A percentile compares a stretch with the other conserved stretches of the same genome.
phyloP scores from a whole-genome alignment of 1,284 basidiomycete species.

The Ceratobasidium sp. region DNA sequence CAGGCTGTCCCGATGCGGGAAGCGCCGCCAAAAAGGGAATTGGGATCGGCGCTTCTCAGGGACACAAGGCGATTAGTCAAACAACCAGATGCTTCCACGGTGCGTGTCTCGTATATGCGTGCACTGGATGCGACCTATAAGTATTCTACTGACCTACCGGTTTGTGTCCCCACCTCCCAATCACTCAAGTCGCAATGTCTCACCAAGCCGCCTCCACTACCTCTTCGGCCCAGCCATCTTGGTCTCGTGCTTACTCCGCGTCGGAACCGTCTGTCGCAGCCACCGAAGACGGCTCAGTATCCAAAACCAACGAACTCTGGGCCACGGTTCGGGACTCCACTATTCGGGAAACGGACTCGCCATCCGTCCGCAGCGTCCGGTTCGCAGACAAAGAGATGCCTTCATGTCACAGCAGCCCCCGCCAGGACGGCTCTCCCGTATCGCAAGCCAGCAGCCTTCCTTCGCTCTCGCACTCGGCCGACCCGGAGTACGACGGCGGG shows the following conservation, averaged over 20 bases:
- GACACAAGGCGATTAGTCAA: slow-evolving; percentile 24
- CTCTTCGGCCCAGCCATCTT: not conserved
- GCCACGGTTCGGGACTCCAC: not conserved
- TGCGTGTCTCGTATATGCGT: slow-evolving; percentile 10
- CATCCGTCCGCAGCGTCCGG: not conserved
- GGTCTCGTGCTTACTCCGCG: too few species aligned
- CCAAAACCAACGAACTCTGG: too few species aligned
- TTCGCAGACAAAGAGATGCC: not conserved
- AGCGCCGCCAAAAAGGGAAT: too few species aligned
- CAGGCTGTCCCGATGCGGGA: not conserved
- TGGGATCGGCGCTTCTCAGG: slow-evolving; percentile 19
- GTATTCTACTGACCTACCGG: not conserved
- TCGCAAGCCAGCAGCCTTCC: slow-evolving; percentile 9
- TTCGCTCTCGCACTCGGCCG: slow-evolving; percentile 15
- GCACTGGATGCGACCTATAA: slow-evolving; percentile 4
- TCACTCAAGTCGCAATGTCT: slow-evolving; percentile 6
- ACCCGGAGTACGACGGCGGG: not conserved
- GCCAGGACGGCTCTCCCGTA: not conserved
- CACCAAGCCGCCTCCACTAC: slow-evolving; percentile 17
- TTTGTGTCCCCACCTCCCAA: not conserved
- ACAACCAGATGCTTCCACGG: slow-evolving; percentile 3
- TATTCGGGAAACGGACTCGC: too few species aligned
- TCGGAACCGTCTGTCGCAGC: not conserved
- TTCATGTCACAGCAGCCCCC: not conserved
- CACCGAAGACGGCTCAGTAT: not conserved